Base-by-base conservation (phyloP, 2,329 filamentous ascomycete genomes). In the Tolypocladium sp. region DNA sequence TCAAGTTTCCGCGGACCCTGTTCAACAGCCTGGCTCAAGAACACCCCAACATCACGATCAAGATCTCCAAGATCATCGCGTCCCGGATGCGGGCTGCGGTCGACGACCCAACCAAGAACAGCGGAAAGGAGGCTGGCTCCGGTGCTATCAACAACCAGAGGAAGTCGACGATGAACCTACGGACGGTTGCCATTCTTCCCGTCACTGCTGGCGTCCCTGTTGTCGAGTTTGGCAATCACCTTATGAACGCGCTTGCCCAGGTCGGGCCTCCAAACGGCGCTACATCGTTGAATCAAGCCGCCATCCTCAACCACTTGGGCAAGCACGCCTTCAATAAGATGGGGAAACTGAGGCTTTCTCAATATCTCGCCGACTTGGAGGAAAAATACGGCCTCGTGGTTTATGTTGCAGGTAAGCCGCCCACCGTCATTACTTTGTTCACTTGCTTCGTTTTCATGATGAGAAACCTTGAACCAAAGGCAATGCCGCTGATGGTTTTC, bases 11-110 rank as follows among this genome's bases (percentile, higher is more conserved):
- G 1, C 90, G 93, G 60, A 96, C 91, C 0, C 77, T 99, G 1
- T 99, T 99, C 79, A 99, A 99, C 78, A 99, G 94, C 69, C 83
- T 99, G 57, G 94, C 94, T 0, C 89, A 96, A 69, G 94, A 99
- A 69, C 94, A 99, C 69, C 94, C 94, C 6, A 95, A 92, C 51
- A 99, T 99, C 68, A 97, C 94, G 0, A 97, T 99, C 72, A 97
- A 97, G 73, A 96, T 99, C 35, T 97, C 94, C 1, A 99, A 97
- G 73, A 94, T 99, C 65, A 97, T 99, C 67, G 94, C 94, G 0
- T 92, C 92, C 41, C 86, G 94, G 3, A 97, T 99, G 94, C 83
- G 93, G 61, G 84, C 90, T 49, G 76, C 97, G 44, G 85, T 97
- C 25, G 91, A 97, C 66, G 88, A 92, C 66, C 90, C 91, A 2